These are phyloP conservation scores for Aquilaria sinensis DNA, from an alignment of 345 rosid species.

Conservation along the genomic window DNA sequence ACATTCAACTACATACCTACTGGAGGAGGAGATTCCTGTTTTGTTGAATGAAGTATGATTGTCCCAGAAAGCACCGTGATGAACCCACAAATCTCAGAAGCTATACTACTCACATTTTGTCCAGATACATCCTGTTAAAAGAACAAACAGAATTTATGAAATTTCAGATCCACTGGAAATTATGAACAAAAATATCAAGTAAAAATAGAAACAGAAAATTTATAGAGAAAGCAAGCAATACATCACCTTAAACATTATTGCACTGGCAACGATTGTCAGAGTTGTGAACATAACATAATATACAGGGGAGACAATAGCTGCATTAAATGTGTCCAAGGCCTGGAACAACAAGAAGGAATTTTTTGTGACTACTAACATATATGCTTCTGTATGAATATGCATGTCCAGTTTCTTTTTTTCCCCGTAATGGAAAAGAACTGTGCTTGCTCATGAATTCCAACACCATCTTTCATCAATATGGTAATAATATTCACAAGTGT, in stretches of 20 bases:
- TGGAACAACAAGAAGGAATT: conserved; percentile 14
- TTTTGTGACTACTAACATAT: too few species aligned
- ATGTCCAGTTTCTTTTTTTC: too few species aligned
- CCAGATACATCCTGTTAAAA: conserved; percentile 81
- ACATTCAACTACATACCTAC: conserved; percentile 33
- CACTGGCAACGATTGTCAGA: conserved; percentile 75
- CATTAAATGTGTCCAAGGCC: conserved; percentile 85
- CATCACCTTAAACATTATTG: conserved; percentile 80
- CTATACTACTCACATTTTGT: conserved; percentile 62
- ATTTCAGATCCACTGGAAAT: too few species aligned
- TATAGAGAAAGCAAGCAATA: neutral
- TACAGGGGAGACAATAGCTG: conserved; percentile 88
- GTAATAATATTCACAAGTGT: too few species aligned
- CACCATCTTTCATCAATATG: too few species aligned
- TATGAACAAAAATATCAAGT: neutral
- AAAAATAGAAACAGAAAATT: conserved; percentile 6
- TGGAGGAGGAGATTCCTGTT: conserved; percentile 64
- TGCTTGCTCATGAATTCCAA: too few species aligned
- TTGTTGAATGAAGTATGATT: conserved; percentile 71
- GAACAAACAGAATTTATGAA: conserved; percentile 5
- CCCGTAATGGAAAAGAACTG: too few species aligned
- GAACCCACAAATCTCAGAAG: conserved; percentile 89
- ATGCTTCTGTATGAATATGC: too few species aligned
- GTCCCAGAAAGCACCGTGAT: conserved; percentile 87
- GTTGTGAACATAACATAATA: conserved; percentile 94